These are phyloP conservation scores for Oryza coarctata DNA, from an alignment of 176 grass and related monocot species.

Conservation along the genomic window DNA sequence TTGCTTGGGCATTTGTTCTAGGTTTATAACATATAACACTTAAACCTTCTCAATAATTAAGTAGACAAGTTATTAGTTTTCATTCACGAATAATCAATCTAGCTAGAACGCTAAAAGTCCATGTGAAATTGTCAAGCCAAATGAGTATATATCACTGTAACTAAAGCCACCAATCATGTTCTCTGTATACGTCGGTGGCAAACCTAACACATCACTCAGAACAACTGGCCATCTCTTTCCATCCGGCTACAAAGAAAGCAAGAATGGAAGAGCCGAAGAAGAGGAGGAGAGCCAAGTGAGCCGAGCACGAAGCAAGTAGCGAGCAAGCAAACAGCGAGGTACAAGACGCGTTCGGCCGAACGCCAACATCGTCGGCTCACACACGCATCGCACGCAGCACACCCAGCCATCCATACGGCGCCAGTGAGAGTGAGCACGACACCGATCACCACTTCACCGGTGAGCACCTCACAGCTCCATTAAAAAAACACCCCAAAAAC, in stretches of 20 bases:
- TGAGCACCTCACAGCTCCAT: conserved; percentile 1
- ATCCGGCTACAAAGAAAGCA: background rate
- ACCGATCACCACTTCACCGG: conserved; percentile 3
- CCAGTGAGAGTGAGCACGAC: background rate
- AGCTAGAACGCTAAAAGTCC: background rate
- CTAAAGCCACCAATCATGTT: too few species aligned
- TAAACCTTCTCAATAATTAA: too few species aligned
- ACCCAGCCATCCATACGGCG: background rate
- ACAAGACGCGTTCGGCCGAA: conserved; percentile 36
- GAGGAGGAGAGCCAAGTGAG: background rate
- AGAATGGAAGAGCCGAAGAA: too few species aligned
- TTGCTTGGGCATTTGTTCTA: too few species aligned
- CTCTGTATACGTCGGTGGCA: background rate
- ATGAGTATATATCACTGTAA: background rate
- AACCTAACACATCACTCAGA: background rate
- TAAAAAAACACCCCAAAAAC: background rate
- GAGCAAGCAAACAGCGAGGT: background rate
- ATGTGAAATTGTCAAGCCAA: background rate
- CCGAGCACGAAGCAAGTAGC: background rate
- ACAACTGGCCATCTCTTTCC: background rate
- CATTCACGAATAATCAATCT: background rate
- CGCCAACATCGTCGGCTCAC: conserved; percentile 23
- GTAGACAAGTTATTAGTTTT: too few species aligned
- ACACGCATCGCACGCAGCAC: background rate
- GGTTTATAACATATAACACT: too few species aligned